Conservation (phyloP, 2,329 filamentous ascomycete genomes). For the Rhynchosporium graminicola region DNA sequence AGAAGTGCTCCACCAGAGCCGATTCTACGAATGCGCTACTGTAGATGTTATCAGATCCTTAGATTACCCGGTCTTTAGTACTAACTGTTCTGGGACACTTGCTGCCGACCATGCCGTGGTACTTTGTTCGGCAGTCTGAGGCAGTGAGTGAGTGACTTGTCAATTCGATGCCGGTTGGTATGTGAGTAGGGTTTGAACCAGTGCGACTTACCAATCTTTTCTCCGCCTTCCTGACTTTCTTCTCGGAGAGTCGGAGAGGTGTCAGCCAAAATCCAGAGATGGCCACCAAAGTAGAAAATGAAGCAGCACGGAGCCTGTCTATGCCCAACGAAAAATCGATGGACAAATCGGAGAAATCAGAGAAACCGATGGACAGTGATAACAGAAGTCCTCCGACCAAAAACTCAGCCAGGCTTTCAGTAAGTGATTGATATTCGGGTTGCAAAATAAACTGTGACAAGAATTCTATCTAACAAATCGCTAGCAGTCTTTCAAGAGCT, state of each 20-base stretch:
- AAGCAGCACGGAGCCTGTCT: neutral
- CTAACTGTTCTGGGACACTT: neutral
- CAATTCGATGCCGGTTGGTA: neutral
- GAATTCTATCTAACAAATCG: neutral
- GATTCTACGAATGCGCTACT: neutral
- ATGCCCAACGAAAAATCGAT: neutral
- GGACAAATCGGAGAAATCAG: neutral
- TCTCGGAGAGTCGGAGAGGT: neutral
- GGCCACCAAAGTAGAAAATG: neutral
- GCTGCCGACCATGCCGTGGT: neutral
- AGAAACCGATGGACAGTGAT: neutral
- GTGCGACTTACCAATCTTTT: neutral
- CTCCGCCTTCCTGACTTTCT: neutral
- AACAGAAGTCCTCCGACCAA: neutral
- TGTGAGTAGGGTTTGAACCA: neutral
- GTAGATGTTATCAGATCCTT: constrained; percentile 7
- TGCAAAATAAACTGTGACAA: neutral
- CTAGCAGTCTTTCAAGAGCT: constrained; percentile 3
- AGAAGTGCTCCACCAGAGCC: neutral
- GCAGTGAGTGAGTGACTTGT: neutral
- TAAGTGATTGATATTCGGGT: neutral
- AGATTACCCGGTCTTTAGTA: constrained; percentile 1
- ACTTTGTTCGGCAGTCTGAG: neutral
- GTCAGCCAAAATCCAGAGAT: neutral
- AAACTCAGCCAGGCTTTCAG: neutral